Percentiles rank a stretch among this genome's conserved stretches.
phyloP scores from a whole-genome alignment of 2,329 filamentous ascomycete genomes.

The Colletotrichum sp. region DNA sequence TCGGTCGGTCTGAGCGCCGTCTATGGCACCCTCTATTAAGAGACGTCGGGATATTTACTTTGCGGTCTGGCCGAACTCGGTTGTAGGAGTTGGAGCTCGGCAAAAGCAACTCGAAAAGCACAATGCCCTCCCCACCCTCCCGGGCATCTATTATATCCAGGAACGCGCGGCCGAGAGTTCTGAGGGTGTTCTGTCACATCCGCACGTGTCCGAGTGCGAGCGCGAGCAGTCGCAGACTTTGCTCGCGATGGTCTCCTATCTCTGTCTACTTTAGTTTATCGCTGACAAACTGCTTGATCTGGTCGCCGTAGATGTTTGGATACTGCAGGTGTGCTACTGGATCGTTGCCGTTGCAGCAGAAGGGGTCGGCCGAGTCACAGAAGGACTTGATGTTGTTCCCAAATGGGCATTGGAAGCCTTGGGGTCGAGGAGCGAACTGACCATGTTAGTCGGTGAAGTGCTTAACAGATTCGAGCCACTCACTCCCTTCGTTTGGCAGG shows the following conservation, averaged over 20 bases:
- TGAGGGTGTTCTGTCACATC: not conserved
- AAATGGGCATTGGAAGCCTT: constrained; percentile 59
- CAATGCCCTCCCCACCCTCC: not conserved
- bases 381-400: constrained; percentile 62
- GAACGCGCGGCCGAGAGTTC: not conserved
- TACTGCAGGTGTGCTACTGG: constrained; percentile 49
- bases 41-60: not conserved
- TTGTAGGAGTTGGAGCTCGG: not conserved
- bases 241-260: not conserved
- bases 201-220: not conserved
- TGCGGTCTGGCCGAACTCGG: not conserved
- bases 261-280: constrained; percentile 6
- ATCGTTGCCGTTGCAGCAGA: constrained; percentile 66
- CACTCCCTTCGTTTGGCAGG: constrained; percentile 62
- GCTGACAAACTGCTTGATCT: constrained; percentile 17
- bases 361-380: constrained; percentile 64
- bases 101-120: not conserved
- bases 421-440: constrained; percentile 60
- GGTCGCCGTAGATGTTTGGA: constrained; percentile 13
- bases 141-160: not conserved
- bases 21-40: not conserved
- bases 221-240: not conserved
- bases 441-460: not conserved
- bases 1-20: not conserved
- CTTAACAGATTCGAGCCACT: constrained; percentile 28